Evolutionary conservation across 345 rosid genomes (phyloP).

Genomic region (Citrus trifoliata): DNA sequence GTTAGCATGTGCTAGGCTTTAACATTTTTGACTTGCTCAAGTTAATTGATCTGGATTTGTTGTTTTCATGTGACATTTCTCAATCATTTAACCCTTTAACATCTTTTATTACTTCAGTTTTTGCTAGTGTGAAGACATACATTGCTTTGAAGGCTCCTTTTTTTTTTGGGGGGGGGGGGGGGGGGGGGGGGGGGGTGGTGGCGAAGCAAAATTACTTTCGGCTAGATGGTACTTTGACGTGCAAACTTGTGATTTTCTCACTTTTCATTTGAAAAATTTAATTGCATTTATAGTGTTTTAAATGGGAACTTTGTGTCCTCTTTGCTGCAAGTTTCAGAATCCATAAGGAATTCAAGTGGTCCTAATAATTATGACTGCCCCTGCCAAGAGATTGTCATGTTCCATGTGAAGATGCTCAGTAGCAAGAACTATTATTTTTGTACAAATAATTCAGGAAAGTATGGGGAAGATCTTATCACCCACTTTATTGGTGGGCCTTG

Average conservation of each 20-base stretch:
- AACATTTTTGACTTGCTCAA: not conserved
- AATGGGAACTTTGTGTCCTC: not conserved
- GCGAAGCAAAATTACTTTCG: not conserved
- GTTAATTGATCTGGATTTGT: not conserved
- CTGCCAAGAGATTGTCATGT: not conserved
- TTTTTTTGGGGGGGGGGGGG: too few relatives aligned
- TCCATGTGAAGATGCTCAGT: slow-evolving; percentile 4
- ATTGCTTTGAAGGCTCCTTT: too few relatives aligned
- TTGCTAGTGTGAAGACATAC: not conserved
- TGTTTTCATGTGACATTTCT: not conserved
- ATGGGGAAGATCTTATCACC: not conserved
- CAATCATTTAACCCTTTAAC: not conserved
- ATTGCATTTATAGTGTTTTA: not conserved
- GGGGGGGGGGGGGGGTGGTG: too few relatives aligned
- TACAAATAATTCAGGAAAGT: not conserved
- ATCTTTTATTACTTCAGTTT: not conserved
- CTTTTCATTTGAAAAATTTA: not conserved
- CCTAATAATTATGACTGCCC: not conserved
- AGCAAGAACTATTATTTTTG: not conserved
- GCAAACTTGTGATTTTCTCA: too few relatives aligned
- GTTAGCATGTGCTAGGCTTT: not conserved
- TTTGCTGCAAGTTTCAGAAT: not conserved
- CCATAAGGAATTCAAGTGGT: not conserved
- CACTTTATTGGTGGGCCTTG: not conserved
- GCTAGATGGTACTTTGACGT: not conserved